Evolutionary conservation across 352 stramenopile species (phyloP).

Genomic region (Globisporangium spinosum): DNA sequence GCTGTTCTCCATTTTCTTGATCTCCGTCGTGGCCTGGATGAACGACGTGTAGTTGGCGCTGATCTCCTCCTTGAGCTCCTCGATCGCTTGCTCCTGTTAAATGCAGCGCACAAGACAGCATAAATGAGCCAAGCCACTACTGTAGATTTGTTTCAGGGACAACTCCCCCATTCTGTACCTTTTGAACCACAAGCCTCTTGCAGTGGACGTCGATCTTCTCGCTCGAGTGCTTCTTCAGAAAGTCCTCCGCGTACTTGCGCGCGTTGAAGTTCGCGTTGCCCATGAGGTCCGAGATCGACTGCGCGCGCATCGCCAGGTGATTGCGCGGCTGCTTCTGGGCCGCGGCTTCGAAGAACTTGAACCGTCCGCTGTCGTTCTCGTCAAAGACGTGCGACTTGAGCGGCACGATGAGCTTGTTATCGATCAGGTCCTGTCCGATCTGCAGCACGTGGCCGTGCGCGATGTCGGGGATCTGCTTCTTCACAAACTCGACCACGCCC

Average conservation of each 20-base stretch:
- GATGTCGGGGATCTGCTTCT: slow-evolving; percentile 37
- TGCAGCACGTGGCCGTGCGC: slow-evolving; percentile 38
- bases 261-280: slow-evolving; percentile 59
- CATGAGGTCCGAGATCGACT: slow-evolving; percentile 82
- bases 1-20: slow-evolving; percentile 84
- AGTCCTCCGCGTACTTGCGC: slow-evolving; percentile 74
- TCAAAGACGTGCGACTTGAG: slow-evolving; percentile 79
- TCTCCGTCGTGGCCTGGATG: slow-evolving; percentile 64
- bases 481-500: slow-evolving; percentile 65
- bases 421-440: slow-evolving; percentile 63
- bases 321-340: slow-evolving; percentile 59
- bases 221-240: slow-evolving; percentile 67
- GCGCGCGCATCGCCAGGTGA: slow-evolving; percentile 56
- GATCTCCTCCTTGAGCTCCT: slow-evolving; percentile 81
- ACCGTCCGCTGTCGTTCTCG: slow-evolving; percentile 44
- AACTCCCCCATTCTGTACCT: slow-evolving; percentile 25
- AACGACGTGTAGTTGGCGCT: slow-evolving; percentile 81
- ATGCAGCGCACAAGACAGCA: neutral
- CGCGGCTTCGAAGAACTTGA: slow-evolving; percentile 57
- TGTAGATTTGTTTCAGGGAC: neutral
- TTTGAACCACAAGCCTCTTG: slow-evolving; percentile 68
- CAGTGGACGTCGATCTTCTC: slow-evolving; percentile 78
- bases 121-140: neutral
- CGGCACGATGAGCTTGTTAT: slow-evolving; percentile 66
- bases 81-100: slow-evolving; percentile 73